Conservation (phyloP, 140 eudicot genomes). For the Senecio squalidus region DNA sequence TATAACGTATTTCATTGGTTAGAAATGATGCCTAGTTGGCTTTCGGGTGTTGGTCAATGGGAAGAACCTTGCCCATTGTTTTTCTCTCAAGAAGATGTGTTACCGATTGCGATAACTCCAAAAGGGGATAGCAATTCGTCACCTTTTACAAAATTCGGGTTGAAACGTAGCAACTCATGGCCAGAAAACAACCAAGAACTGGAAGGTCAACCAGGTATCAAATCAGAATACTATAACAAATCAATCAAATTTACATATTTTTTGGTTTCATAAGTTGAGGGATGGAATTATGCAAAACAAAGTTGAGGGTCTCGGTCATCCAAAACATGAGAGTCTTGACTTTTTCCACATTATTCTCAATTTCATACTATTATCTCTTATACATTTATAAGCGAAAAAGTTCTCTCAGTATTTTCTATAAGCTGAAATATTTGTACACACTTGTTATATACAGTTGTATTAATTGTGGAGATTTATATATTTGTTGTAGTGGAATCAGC, state of each 20-base stretch:
- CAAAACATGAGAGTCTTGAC: too few species aligned
- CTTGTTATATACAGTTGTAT: too few species aligned
- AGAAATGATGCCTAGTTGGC: slow-evolving; percentile 67
- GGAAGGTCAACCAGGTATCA: slow-evolving; percentile 23
- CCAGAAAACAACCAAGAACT: slow-evolving; percentile 43
- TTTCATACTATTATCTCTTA: too few species aligned
- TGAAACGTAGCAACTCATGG: slow-evolving; percentile 52
- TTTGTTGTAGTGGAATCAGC: slow-evolving; percentile 21
- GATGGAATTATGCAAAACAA: too few species aligned
- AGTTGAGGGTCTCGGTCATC: too few species aligned
- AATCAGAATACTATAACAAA: neutral
- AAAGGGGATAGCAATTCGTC: slow-evolving; percentile 36
- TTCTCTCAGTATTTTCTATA: too few species aligned
- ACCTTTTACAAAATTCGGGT: slow-evolving; percentile 31
- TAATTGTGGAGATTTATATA: slow-evolving; percentile 9
- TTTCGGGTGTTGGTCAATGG: slow-evolving; percentile 50
- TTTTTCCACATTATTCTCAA: too few species aligned
- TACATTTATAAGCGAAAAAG: too few species aligned
- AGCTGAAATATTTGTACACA: too few species aligned
- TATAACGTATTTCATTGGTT: slow-evolving; percentile 93
- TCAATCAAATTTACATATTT: neutral
- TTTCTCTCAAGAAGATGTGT: slow-evolving; percentile 60
- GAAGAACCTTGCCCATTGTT: slow-evolving; percentile 96
- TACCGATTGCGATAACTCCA: slow-evolving; percentile 33
- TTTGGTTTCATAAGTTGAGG: too few species aligned